Conservation (phyloP, 805 yeast genomes). For the Barnettozyma wickerhamii region DNA sequence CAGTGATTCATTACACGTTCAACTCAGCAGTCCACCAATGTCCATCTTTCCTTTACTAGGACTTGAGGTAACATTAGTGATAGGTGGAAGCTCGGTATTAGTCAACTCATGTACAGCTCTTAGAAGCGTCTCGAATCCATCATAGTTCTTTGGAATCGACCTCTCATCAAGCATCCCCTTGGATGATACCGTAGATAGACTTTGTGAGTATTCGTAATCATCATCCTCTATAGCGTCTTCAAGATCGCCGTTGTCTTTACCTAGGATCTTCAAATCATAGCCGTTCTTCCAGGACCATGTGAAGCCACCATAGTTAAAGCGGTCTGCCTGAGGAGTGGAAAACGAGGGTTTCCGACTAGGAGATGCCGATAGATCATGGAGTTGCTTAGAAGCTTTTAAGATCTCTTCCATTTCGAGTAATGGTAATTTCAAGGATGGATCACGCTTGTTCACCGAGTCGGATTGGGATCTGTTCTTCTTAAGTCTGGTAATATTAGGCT, state of each 20-base stretch:
- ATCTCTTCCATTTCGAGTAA: conserved; percentile 24
- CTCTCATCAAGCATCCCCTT: neutral
- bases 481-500: neutral
- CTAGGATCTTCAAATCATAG: conserved; percentile 18
- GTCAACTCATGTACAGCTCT: conserved; percentile 25
- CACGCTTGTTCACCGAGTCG: conserved; percentile 10
- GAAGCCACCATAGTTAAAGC: conserved; percentile 27
- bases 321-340: neutral
- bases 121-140: conserved; percentile 20
- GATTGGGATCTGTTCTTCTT: conserved; percentile 22
- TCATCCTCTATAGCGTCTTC: conserved; percentile 1
- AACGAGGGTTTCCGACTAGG: neutral
- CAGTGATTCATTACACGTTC: too few species aligned
- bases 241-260: conserved; percentile 18
- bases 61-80: neutral
- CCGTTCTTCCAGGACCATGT: conserved; percentile 25
- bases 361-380: conserved; percentile 21
- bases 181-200: neutral
- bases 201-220: neutral
- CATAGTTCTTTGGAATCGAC: conserved; percentile 20
- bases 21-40: conserved; percentile 18
- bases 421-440: conserved; percentile 8
- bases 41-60: conserved; percentile 15
- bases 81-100: conserved; percentile 2
- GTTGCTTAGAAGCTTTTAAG: conserved; percentile 25